Conservation (phyloP, 208 protist genomes). For the Trypanosoma theileri region DNA sequence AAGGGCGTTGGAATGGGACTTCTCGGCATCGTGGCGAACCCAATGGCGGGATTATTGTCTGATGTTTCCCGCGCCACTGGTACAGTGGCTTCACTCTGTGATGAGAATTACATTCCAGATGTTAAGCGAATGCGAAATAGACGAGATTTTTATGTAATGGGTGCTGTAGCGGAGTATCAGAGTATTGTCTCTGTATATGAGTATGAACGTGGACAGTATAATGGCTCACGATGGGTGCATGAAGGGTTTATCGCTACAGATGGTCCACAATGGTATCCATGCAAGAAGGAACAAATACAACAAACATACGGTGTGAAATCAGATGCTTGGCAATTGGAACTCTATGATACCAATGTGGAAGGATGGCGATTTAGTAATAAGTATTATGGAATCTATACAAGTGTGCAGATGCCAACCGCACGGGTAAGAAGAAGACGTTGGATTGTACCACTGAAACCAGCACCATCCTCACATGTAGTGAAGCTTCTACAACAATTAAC, state of each 20-base stretch:
- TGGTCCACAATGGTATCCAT: constrained; percentile 72
- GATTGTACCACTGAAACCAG: constrained; percentile 51
- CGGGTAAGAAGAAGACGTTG: constrained; percentile 72
- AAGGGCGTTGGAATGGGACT: constrained; percentile 85
- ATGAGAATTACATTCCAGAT: constrained; percentile 71
- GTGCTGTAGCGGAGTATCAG: constrained; percentile 66
- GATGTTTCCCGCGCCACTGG: constrained; percentile 73
- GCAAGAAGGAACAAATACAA: constrained; percentile 42
- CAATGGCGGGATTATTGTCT: constrained; percentile 79
- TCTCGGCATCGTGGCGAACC: constrained; percentile 82
- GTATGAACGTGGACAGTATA: constrained; percentile 58
- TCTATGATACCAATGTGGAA: constrained; percentile 64
- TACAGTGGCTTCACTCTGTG: constrained; percentile 61
- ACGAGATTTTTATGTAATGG: constrained; percentile 73
- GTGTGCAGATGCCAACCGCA: constrained; percentile 31
- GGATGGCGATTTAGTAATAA: constrained; percentile 77
- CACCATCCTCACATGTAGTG: constrained; percentile 52
- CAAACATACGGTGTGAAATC: constrained; percentile 19
- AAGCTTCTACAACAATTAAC: constrained; percentile 26
- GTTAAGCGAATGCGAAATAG: constrained; percentile 56
- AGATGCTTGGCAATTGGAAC: constrained; percentile 61
- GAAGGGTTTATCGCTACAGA: constrained; percentile 26
- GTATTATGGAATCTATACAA: constrained; percentile 71
- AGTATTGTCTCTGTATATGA: constrained; percentile 65
- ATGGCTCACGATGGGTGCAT: constrained; percentile 3